Conservation (phyloP, 2,329 filamentous ascomycete genomes). For the Fusarium sarcochroum region DNA sequence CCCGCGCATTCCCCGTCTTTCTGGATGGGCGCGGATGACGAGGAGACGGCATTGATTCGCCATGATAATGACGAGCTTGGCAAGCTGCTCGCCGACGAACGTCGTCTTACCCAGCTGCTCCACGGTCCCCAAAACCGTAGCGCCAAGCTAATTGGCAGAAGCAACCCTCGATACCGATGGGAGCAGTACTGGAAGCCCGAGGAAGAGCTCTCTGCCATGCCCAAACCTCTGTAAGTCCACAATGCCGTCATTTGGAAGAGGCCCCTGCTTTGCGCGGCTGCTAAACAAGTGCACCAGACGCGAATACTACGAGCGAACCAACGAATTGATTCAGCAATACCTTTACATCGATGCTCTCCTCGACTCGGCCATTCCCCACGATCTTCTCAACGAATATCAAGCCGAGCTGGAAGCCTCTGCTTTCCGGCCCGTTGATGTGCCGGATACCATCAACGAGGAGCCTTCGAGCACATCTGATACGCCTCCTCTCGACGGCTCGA, state of each 20-base stretch:
- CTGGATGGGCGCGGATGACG: constrained; percentile 51
- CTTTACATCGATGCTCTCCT: constrained; percentile 92
- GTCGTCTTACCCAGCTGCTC: constrained; percentile 71
- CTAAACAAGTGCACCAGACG: constrained; percentile 63
- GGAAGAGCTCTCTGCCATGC: constrained; percentile 79
- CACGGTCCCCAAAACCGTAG: constrained; percentile 82
- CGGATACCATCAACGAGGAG: constrained; percentile 83
- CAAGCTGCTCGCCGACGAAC: constrained; percentile 66
- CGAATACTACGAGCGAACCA: constrained; percentile 89
- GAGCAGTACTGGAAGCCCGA: constrained; percentile 88
- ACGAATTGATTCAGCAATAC: constrained; percentile 91
- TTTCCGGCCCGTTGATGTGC: constrained; percentile 71
- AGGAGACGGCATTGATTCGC: constrained; percentile 49
- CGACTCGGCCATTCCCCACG: constrained; percentile 92
- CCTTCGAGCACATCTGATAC: constrained; percentile 53
- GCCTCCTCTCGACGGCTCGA: constrained; percentile 47
- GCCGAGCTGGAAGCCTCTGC: constrained; percentile 70
- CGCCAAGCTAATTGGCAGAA: constrained; percentile 89
- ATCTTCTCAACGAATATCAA: constrained; percentile 90
- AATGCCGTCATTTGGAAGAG: not conserved
- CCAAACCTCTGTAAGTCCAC: constrained; percentile 72
- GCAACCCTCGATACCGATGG: constrained; percentile 88
- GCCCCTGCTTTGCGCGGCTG: not conserved
- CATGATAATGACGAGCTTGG: constrained; percentile 61
- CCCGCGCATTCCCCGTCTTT: constrained; percentile 41